Percentiles rank a stretch among this genome's conserved stretches.
These are phyloP conservation scores for Moesziomyces antarcticus DNA, from an alignment of 1,284 basidiomycete genomes.

Conservation along the genomic window DNA sequence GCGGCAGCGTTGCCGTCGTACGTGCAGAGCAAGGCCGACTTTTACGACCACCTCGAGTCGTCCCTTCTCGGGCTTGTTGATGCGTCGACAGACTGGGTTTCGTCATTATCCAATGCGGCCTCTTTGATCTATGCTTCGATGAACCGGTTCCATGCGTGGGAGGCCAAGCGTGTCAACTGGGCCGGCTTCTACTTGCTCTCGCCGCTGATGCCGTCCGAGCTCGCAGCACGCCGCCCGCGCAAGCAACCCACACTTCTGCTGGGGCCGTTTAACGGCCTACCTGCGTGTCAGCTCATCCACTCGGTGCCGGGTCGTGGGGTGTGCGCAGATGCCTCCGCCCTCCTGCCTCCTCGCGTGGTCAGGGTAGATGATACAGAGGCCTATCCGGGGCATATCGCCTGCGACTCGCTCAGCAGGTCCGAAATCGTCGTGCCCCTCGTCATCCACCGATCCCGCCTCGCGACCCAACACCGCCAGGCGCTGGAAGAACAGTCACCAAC, in stretches of 20 bases:
- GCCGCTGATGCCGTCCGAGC: conserved; percentile 58
- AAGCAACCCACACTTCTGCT: conserved; percentile 61
- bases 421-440: conserved; percentile 69
- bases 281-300: conserved; percentile 67
- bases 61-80: conserved; percentile 62
- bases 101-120: conserved; percentile 62
- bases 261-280: conserved; percentile 69
- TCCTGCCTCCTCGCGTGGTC: conserved; percentile 61
- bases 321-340: conserved; percentile 66
- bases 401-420: conserved; percentile 67
- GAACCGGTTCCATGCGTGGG: conserved; percentile 58
- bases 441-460: conserved; percentile 46
- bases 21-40: conserved; percentile 58
- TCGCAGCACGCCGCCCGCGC: conserved; percentile 5
- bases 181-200: conserved; percentile 69
- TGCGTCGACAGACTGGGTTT: conserved; percentile 60
- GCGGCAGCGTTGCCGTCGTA: conserved; percentile 80
- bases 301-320: conserved; percentile 66
- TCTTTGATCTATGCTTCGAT: conserved; percentile 61
- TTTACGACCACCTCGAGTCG: conserved; percentile 67
- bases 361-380: conserved; percentile 66
- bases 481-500: conserved; percentile 25
- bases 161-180: conserved; percentile 64
- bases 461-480: conserved; percentile 19
- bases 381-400: conserved; percentile 69